These are phyloP conservation scores for Kwoniella sp. DNA, from an alignment of 768 basidiomycete genomes.

Conservation along the genomic window DNA sequence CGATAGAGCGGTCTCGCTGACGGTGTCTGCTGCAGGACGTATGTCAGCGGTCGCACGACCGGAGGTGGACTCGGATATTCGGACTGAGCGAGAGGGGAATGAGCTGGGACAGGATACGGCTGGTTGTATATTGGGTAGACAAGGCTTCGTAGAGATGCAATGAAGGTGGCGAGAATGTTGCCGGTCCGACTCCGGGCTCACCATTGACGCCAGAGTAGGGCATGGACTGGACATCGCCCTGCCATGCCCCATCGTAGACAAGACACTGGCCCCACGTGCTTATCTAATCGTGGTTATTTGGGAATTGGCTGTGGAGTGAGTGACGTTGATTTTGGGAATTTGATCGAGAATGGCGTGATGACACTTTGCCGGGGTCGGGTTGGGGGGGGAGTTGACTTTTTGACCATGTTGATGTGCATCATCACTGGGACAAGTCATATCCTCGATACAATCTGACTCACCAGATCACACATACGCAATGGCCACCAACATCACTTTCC, in stretches of 20 bases:
- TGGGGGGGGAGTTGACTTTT: neutral
- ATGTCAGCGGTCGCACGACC: conserved; percentile 30
- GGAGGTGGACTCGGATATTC: conserved; percentile 37
- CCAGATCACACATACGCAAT: conserved; percentile 33
- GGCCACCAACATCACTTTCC: conserved; percentile 54
- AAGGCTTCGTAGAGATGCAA: too few species aligned
- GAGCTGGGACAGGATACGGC: too few species aligned
- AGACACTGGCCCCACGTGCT: too few species aligned
- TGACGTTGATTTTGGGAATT: conserved; percentile 11
- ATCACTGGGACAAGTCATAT: too few species aligned
- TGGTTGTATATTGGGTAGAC: too few species aligned
- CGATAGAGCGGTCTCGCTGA: neutral
- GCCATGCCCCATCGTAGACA: too few species aligned
- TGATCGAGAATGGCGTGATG: conserved; percentile 6
- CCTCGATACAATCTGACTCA: too few species aligned
- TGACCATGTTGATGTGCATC: neutral
- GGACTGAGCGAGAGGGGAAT: too few species aligned
- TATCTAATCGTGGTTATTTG: conserved; percentile 18
- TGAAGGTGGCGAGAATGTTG: too few species aligned
- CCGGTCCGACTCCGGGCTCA: too few species aligned
- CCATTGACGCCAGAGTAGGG: too few species aligned
- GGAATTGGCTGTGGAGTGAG: neutral
- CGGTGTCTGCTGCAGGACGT: conserved; percentile 18
- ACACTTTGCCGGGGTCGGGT: neutral
- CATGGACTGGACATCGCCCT: too few species aligned